Percentiles rank a stretch among this genome's conserved stretches.
These are phyloP conservation scores for Hortaea werneckii DNA, from an alignment of 2,329 filamentous ascomycete genomes.

Conservation along the genomic window DNA sequence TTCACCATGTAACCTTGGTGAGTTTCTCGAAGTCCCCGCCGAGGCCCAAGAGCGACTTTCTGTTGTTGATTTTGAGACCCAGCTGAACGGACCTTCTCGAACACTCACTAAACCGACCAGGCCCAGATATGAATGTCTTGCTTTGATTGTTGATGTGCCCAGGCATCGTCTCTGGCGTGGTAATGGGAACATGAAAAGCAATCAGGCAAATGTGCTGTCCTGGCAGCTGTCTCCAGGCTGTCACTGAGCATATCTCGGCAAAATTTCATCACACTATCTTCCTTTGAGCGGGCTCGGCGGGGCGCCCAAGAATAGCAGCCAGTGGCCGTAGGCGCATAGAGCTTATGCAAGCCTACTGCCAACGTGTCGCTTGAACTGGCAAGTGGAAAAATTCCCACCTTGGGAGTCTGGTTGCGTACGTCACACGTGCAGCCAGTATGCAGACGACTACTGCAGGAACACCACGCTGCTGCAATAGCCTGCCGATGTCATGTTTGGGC, in stretches of 20 bases:
- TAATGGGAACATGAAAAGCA: no score
- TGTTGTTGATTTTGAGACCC: no score
- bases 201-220: no score
- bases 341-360: constrained; percentile 2
- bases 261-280: no score
- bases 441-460: constrained; percentile 6
- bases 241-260: no score
- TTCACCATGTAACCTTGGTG: constrained; percentile 11
- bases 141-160: no score
- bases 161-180: no score
- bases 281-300: background rate
- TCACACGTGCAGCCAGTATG: background rate
- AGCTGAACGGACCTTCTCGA: no score
- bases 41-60: no score
- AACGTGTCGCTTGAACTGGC: background rate
- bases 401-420: background rate
- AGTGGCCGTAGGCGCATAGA: background rate
- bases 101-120: no score
- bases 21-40: constrained; percentile 1
- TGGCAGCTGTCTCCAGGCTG: no score
- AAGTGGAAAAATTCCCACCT: background rate
- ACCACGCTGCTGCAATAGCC: background rate
- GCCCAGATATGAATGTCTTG: no score
- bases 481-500: background rate
- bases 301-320: constrained; percentile 1